These are phyloP conservation scores for Hanseniaspora hatyaiensis DNA, from an alignment of 805 yeast species.

Conservation along the genomic window DNA sequence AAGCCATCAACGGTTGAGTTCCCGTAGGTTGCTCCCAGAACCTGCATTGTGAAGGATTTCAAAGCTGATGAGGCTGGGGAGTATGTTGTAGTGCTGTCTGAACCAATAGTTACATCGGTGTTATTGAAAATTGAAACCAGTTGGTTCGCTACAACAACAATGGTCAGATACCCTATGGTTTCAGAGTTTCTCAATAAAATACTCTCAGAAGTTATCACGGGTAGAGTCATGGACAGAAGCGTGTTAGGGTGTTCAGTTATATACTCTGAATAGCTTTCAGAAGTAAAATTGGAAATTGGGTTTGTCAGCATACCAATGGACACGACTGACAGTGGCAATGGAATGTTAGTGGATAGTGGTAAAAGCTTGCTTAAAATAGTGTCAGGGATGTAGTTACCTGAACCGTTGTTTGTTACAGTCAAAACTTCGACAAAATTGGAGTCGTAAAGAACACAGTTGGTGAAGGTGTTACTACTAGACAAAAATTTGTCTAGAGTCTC, in stretches of 20 bases:
- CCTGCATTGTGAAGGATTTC: slow-evolving; percentile 21
- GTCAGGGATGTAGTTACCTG: slow-evolving; percentile 29
- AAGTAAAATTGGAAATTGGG: slow-evolving; percentile 42
- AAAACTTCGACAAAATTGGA: slow-evolving; percentile 40
- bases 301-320: slow-evolving; percentile 49
- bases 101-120: slow-evolving; percentile 9
- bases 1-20: slow-evolving; percentile 28
- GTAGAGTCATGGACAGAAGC: slow-evolving; percentile 64
- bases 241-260: slow-evolving; percentile 25
- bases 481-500: slow-evolving; percentile 49
- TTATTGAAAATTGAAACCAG: slow-evolving; percentile 34
- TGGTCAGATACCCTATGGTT: slow-evolving; percentile 60
- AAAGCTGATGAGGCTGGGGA: slow-evolving; percentile 28
- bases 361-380: slow-evolving; percentile 32
- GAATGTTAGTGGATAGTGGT: slow-evolving; percentile 40
- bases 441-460: slow-evolving; percentile 59
- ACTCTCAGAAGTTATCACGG: slow-evolving; percentile 63
- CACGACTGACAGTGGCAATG: slow-evolving; percentile 36
- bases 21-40: slow-evolving; percentile 26
- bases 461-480: slow-evolving; percentile 50
- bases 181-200: slow-evolving; percentile 47
- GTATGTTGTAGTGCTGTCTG: not conserved
- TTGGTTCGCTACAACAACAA: slow-evolving; percentile 40
- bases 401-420: slow-evolving; percentile 33
- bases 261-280: not conserved